Evolutionary conservation across 306 rosid genomes (phyloP), one percentile per base, ranked within the genome.

Genomic region (Malus orientalis): DNA sequence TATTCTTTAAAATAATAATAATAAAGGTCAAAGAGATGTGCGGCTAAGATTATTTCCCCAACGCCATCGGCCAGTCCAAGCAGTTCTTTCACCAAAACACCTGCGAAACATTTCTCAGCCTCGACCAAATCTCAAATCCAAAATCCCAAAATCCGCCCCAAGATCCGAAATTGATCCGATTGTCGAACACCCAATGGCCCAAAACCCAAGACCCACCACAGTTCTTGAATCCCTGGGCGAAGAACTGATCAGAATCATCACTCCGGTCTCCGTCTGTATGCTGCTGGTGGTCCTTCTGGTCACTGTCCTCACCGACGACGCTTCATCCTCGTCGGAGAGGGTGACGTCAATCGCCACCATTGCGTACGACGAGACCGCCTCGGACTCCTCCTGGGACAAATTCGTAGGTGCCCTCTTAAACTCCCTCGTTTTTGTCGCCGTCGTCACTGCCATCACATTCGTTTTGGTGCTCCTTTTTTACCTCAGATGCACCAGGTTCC

Each of bases 211-310:
- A 66, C 44, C 90, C 66, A 70, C 84, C 25, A 85, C 83, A 70
- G 33, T 92, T 81, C 83, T 94, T 11, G 92, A 90, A 40, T 67
- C 86, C 22, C 71, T 94, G 11, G 97, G 98, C 10, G 98, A 89
- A 79, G 97, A 92, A 87, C 87, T 92, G 70, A 77, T 94, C 42
- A 80, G 96, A 86, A 94, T 92, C 76, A 55, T 92, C 11, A 71
- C 93, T 3, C 98, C 98, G 13, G 98, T 94, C 76, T 89, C 98
- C 65, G 81, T 92, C 69, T 94, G 98, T 84, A 94, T 94, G 98
- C 85, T 90, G 61, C 53, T 92, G 81, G 97, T 94, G 13, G 98
- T 94, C 13, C 73, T 89, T 70, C 63, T 94, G 77, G 98, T 94
- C 74, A 84, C 97, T 4, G 51, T 89, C 47, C 89, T 94, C 63